phyloP scores from a whole-genome alignment of 2,329 filamentous ascomycete genomes.

The Leptographium lundbergii region DNA sequence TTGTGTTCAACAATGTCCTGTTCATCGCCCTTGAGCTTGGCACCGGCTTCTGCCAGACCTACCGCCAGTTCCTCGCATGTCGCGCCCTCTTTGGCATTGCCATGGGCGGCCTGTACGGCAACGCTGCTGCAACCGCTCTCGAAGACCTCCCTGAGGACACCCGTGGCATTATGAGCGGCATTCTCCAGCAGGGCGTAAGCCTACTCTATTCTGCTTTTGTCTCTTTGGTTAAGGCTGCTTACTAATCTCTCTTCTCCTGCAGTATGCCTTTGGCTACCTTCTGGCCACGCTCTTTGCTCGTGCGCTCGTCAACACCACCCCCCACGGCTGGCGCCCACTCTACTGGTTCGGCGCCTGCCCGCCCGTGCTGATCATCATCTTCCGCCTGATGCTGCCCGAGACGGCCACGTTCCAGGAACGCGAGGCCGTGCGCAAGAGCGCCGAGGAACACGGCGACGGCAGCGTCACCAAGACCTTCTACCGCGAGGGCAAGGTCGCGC shows the following conservation, averaged over 20 bases:
- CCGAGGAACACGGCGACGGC: constrained; percentile 43
- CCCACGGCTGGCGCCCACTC: constrained; percentile 59
- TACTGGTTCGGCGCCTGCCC: constrained; percentile 61
- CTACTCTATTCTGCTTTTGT: not conserved
- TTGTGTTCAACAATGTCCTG: constrained; percentile 65
- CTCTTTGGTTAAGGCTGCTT: not conserved
- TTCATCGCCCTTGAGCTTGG: constrained; percentile 44
- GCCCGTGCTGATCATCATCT: constrained; percentile 33
- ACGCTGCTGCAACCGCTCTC: constrained; percentile 65
- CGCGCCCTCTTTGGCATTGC: constrained; percentile 62
- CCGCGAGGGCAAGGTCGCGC: constrained; percentile 53
- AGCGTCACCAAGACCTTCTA: constrained; percentile 55
- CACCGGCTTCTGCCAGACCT: constrained; percentile 64
- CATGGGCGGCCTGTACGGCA: constrained; percentile 73
- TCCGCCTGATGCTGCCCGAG: constrained; percentile 14
- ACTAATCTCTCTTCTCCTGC: constrained; percentile 15
- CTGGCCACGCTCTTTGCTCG: constrained; percentile 13
- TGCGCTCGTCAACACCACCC: constrained; percentile 47
- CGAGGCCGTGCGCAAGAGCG: constrained; percentile 26
- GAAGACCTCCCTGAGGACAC: constrained; percentile 47
- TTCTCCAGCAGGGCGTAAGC: constrained; percentile 59
- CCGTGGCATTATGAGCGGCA: constrained; percentile 68
- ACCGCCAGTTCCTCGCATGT: constrained; percentile 62
- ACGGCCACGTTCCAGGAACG: constrained; percentile 11
- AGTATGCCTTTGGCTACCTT: constrained; percentile 36